phyloP scores from a whole-genome alignment of 495 filamentous ascomycete genomes.

The Neurospora sp. region DNA sequence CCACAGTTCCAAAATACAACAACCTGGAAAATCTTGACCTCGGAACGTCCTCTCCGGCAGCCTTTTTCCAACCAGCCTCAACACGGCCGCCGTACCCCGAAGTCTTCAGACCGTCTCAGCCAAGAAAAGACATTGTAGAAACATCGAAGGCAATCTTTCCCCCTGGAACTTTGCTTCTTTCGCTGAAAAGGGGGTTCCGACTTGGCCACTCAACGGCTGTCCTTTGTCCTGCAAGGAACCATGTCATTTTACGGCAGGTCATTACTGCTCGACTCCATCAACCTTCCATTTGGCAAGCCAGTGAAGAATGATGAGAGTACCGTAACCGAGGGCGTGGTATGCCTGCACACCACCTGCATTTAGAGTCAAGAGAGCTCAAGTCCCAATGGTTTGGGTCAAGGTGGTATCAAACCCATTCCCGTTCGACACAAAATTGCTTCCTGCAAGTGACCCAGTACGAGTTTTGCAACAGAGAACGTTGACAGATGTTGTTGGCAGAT shows the following conservation, averaged over 20 bases:
- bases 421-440: neutral
- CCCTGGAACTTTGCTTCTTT: neutral
- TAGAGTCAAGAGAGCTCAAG: neutral
- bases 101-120: neutral
- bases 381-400: neutral
- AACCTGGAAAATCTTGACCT: neutral
- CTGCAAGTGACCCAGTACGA: neutral
- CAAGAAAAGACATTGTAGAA: neutral
- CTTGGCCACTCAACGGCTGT: neutral
- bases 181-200: neutral
- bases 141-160: neutral
- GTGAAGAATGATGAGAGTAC: neutral
- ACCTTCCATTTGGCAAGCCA: neutral
- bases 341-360: neutral
- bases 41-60: neutral
- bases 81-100: neutral
- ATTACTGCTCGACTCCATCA: neutral
- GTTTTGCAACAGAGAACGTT: neutral
- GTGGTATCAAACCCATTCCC: neutral
- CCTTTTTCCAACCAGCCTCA: neutral
- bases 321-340: neutral
- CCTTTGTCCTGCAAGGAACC: neutral
- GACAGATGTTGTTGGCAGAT: neutral
- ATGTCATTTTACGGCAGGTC: neutral
- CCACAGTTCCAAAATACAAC: neutral